Percentiles rank a stretch among this genome's conserved stretches.
Evolutionary conservation across 768 basidiomycete genomes (phyloP).

Genomic region (Amanita rimosa): DNA sequence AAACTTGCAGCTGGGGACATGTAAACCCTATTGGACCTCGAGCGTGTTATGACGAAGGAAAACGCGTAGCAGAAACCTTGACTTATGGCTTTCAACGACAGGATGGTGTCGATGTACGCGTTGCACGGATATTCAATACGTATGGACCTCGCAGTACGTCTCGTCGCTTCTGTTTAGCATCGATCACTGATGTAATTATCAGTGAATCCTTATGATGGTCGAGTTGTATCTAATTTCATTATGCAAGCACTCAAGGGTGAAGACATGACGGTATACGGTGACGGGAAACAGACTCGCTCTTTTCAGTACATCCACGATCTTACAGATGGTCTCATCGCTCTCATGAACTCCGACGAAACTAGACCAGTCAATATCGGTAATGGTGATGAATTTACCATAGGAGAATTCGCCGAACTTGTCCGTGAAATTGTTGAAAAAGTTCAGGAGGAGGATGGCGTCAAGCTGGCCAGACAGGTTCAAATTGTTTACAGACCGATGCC

Average conservation of each 20-base stretch:
- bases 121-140: constrained; percentile 98
- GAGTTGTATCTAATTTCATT: constrained; percentile 98
- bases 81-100: constrained; percentile 95
- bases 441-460: constrained; percentile 68
- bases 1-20: constrained; percentile 72
- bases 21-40: constrained; percentile 98
- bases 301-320: constrained; percentile 99
- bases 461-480: constrained; percentile 38
- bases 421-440: constrained; percentile 90
- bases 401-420: constrained; percentile 87
- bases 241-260: constrained; percentile 94
- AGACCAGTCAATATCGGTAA: constrained; percentile 97
- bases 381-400: constrained; percentile 91
- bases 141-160: constrained; percentile 76
- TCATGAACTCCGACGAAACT: constrained; percentile 93
- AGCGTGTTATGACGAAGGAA: constrained; percentile 99
- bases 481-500: constrained; percentile 78
- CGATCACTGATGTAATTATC: background rate
- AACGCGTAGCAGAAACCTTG: constrained; percentile 96
- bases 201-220: constrained; percentile 97
- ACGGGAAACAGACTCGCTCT: constrained; percentile 87
- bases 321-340: constrained; percentile 81
- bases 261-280: constrained; percentile 95
- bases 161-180: background rate
- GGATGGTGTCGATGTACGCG: constrained; percentile 91